Base-by-base conservation (phyloP, 192 early-diverging fungal species). In the Linnemannia hyalina region DNA sequence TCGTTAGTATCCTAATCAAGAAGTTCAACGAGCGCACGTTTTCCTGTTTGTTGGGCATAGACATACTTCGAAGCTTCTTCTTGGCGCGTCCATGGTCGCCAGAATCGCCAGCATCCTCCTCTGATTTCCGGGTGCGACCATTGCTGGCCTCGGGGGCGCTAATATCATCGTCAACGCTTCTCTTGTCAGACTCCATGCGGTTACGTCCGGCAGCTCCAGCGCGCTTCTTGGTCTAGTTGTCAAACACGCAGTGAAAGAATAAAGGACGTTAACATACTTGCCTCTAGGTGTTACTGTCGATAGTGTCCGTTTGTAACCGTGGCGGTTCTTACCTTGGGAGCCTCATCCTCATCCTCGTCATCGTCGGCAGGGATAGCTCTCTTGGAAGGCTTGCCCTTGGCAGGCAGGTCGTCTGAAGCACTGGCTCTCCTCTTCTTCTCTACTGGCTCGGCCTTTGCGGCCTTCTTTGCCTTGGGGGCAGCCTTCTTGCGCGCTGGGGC, bases 61-160 rank as follows among this genome's bases (percentile, higher is more conserved):
- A 41, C 83, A 18, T 85, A 85, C 83, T 85, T 77, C 78, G 68
- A 63, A 77, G 40, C 42, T 80, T 85, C 70, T 85, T 85, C 78
- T 85, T 85, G 44, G 78, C 75, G 3, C 83, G 83, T 35, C 32
- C 54, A 32, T 70, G 77, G 13, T 85, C 83, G 29, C 73, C 74
- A 65, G 78, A 80, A 22, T 85, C 83, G 5, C 83, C 83, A 49
- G 77, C 78, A 42, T 85, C 83, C 10, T 85, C 83, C 32, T 85
- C 83, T 63, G 83, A 80, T 69, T 74, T 76, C 68, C 76, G 71
- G 9, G 73, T 75, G 23, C 78, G 78, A 38, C 75, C 78, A 54
- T 80, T 75, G 63, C 46, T 80, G 6, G 68, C 60, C 8, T 80
- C 78, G 20, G 68, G 20, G 22, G 36, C 55, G 26, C 57, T 85